Conservation (phyloP, 2,329 filamentous ascomycete species). For the Curvularia sp. region DNA sequence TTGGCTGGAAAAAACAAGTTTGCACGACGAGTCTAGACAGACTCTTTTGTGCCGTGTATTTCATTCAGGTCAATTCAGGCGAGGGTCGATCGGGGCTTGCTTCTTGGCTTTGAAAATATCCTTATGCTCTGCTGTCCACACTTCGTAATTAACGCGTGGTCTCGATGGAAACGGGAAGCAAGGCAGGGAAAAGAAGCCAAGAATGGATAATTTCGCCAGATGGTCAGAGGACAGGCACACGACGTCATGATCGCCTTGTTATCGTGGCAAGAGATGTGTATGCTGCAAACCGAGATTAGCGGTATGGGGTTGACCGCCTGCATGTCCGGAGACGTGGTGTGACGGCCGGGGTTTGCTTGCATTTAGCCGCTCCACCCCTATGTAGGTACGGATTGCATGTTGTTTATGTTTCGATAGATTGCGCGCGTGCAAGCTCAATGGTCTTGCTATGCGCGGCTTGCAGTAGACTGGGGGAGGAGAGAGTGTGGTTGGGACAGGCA, state of each 20-base stretch:
- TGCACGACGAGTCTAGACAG: background rate
- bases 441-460: background rate
- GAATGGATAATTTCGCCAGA: background rate
- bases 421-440: slow-evolving; percentile 1
- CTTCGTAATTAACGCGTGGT: background rate
- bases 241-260: slow-evolving; percentile 17
- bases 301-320: slow-evolving; percentile 9
- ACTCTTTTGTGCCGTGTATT: background rate
- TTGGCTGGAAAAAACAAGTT: background rate
- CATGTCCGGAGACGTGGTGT: slow-evolving; percentile 12
- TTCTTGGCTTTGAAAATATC: background rate
- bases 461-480: background rate
- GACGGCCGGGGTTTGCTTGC: slow-evolving; percentile 11
- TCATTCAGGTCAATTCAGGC: background rate
- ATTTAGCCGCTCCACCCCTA: slow-evolving; percentile 10
- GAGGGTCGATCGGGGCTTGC: background rate
- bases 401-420: slow-evolving; percentile 17
- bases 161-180: background rate
- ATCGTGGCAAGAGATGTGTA: slow-evolving; percentile 12
- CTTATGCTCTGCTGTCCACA: background rate
- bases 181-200: background rate
- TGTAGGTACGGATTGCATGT: slow-evolving; percentile 9
- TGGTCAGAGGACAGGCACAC: background rate
- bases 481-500: background rate
- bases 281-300: slow-evolving; percentile 16